phyloP scores from a whole-genome alignment of 1,139 yeast species.

The Scheffersomyces cryptocercus region DNA sequence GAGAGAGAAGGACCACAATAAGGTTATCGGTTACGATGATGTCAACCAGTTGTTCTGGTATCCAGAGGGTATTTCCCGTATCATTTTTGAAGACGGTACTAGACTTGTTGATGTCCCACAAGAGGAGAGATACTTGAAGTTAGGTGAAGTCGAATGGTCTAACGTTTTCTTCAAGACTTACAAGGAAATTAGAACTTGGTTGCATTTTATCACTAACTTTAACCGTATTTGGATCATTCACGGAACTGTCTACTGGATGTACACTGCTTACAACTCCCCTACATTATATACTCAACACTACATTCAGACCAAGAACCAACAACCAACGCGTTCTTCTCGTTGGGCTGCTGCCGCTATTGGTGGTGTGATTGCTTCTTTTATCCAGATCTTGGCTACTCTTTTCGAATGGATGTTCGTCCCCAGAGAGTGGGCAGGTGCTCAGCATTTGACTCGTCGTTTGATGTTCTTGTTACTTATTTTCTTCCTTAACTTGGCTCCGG shows the following conservation, averaged over 20 bases:
- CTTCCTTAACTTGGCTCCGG: constrained; percentile 77
- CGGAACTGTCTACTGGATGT: constrained; percentile 90
- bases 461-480: constrained; percentile 69
- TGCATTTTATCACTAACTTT: constrained; percentile 91
- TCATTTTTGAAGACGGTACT: constrained; percentile 86
- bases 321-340: constrained; percentile 81
- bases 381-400: constrained; percentile 85
- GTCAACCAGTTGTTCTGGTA: constrained; percentile 99
- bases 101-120: constrained; percentile 88
- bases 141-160: constrained; percentile 93
- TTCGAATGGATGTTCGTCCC: constrained; percentile 98
- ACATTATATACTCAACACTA: constrained; percentile 85
- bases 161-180: constrained; percentile 95
- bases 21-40: constrained; percentile 95
- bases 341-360: constrained; percentile 95
- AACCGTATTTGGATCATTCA: constrained; percentile 98
- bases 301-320: constrained; percentile 77
- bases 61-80: constrained; percentile 97
- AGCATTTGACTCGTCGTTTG: constrained; percentile 87
- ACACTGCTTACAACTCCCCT: constrained; percentile 89
- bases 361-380: constrained; percentile 79
- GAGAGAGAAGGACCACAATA: constrained; percentile 95
- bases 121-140: constrained; percentile 82
- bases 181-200: constrained; percentile 97
- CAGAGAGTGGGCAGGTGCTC: constrained; percentile 99